Conservation (phyloP, 1,284 basidiomycete species). For the Mycena sp. region DNA sequence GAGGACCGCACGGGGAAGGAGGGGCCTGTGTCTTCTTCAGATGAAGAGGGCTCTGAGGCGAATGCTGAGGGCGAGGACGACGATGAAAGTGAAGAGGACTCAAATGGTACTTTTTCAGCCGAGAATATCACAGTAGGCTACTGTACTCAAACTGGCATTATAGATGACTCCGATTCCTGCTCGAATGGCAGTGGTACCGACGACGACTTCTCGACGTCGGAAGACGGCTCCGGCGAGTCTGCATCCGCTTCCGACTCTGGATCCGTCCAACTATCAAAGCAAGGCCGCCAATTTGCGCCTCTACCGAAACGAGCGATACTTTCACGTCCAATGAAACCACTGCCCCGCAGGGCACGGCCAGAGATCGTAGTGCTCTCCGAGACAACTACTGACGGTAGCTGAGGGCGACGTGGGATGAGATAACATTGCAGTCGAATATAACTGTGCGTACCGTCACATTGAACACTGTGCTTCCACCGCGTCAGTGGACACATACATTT, state of each 20-base stretch:
- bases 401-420: neutral
- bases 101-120: neutral
- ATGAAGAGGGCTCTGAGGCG: constrained; percentile 1
- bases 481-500: too few species aligned
- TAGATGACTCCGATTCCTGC: too few species aligned
- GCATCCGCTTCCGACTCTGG: neutral
- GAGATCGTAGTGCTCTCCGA: constrained; percentile 26
- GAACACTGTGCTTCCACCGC: too few species aligned
- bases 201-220: too few species aligned
- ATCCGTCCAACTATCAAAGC: neutral
- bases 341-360: constrained; percentile 8
- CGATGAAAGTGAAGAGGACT: constrained; percentile 7
- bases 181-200: too few species aligned
- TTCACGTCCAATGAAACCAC: constrained; percentile 7
- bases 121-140: neutral
- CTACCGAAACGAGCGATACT: constrained; percentile 24
- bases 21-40: constrained; percentile 1
- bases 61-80: neutral
- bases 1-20: constrained; percentile 20
- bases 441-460: too few species aligned
- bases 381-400: neutral
- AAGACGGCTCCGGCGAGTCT: too few species aligned
- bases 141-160: too few species aligned
- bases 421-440: too few species aligned
- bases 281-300: constrained; percentile 12